These are phyloP conservation scores for Mrakia hoshinonis DNA, from an alignment of 768 basidiomycete genomes.

Conservation along the genomic window DNA sequence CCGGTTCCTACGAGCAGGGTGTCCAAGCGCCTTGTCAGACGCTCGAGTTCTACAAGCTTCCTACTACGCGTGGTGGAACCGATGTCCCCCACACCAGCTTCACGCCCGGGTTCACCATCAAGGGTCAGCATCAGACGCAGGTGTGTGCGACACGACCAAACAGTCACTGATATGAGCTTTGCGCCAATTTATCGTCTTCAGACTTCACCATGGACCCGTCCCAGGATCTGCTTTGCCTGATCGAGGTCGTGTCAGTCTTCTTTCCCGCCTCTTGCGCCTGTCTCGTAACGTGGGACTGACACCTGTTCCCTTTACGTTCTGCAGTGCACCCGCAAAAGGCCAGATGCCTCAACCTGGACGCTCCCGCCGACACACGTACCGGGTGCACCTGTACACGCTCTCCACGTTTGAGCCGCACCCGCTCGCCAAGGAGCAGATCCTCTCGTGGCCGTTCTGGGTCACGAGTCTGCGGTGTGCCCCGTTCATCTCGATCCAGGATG, in stretches of 20 bases:
- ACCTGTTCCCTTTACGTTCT: background rate
- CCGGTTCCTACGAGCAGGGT: background rate
- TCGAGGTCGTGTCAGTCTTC: constrained; percentile 7
- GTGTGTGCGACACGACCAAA: background rate
- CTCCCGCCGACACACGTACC: constrained; percentile 19
- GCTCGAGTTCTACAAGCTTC: constrained; percentile 25
- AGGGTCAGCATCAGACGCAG: background rate
- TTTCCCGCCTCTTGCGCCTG: background rate
- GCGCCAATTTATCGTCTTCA: background rate
- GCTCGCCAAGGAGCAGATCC: constrained; percentile 22
- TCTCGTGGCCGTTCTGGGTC: constrained; percentile 18
- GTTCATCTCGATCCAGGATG: constrained; percentile 25
- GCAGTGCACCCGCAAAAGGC: background rate
- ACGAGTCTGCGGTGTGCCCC: background rate
- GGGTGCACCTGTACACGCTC: constrained; percentile 22
- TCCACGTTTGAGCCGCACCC: constrained; percentile 25
- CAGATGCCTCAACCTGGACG: no score
- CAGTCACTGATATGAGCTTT: background rate
- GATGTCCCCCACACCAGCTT: constrained; percentile 16
- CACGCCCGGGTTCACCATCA: constrained; percentile 21
- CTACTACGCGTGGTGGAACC: constrained; percentile 18
- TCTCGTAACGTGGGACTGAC: background rate
- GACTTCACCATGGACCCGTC: constrained; percentile 28
- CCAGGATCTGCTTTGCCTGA: constrained; percentile 25
- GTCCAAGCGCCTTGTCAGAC: constrained; percentile 22